These are phyloP conservation scores for Pyrenophora graminea DNA, from an alignment of 2,329 filamentous ascomycete genomes.

Conservation along the genomic window DNA sequence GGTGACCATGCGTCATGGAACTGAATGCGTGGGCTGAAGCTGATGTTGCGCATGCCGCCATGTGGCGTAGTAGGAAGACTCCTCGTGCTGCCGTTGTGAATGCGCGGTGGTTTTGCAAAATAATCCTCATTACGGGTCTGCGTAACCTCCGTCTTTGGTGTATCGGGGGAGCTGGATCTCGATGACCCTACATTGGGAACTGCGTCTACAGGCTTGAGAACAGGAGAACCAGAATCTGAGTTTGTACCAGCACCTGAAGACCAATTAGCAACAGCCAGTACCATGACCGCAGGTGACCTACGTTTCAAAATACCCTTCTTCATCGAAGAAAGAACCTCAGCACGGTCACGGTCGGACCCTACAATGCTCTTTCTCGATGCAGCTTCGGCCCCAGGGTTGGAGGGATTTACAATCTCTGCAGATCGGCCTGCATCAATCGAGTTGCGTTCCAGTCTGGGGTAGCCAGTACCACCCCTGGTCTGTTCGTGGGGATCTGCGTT, in stretches of 20 bases:
- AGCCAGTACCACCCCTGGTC: constrained; percentile 73
- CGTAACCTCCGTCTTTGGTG: constrained; percentile 71
- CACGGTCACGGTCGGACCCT: constrained; percentile 85
- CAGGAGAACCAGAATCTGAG: constrained; percentile 70
- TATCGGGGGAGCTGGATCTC: constrained; percentile 83
- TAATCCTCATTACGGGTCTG: constrained; percentile 73
- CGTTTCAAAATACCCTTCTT: constrained; percentile 96
- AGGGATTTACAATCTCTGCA: constrained; percentile 52
- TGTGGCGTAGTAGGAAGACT: constrained; percentile 80
- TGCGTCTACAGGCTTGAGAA: constrained; percentile 64
- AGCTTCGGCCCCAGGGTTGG: constrained; percentile 48
- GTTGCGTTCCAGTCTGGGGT: constrained; percentile 82
- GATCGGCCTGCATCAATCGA: constrained; percentile 68
- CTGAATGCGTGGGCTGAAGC: constrained; percentile 88
- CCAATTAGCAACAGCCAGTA: constrained; percentile 23
- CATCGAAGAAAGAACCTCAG: constrained; percentile 87
- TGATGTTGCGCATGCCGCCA: constrained; percentile 63
- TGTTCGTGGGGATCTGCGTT: constrained; percentile 71
- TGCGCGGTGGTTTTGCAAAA: constrained; percentile 76
- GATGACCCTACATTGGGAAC: constrained; percentile 75
- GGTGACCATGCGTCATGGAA: constrained; percentile 97
- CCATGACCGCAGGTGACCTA: constrained; percentile 49
- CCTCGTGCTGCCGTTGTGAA: constrained; percentile 72
- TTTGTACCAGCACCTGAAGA: constrained; percentile 54
- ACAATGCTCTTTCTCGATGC: constrained; percentile 81